These are phyloP conservation scores for Gossypium lobatum DNA, from an alignment of 441 rosid species.

Conservation along the genomic window DNA sequence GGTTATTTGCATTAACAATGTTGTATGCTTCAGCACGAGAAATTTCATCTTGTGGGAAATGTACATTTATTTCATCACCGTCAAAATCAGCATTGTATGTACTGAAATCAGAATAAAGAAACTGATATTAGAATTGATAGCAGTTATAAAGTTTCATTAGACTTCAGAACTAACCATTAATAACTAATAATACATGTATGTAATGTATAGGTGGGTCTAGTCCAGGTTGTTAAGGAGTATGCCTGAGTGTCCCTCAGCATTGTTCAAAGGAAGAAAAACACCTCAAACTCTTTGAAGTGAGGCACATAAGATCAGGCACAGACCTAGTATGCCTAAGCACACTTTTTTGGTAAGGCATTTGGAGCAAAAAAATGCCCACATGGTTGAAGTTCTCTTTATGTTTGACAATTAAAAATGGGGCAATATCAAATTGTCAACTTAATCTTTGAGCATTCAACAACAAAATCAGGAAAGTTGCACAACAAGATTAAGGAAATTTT, in stretches of 20 bases:
- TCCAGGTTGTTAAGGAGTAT: neutral
- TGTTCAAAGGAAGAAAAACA: neutral
- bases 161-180: neutral
- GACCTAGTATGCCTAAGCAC: neutral
- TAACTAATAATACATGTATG: neutral
- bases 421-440: neutral
- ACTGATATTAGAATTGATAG: neutral
- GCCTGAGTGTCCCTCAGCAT: neutral
- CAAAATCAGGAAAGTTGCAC: neutral
- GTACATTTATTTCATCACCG: constrained; percentile 99
- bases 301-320: neutral
- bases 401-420: neutral
- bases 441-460: neutral
- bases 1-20: constrained; percentile 97
- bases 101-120: constrained; percentile 33
- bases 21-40: constrained; percentile 99
- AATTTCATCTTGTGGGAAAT: constrained; percentile 99
- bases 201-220: neutral
- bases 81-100: constrained; percentile 99
- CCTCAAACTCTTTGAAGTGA: neutral
- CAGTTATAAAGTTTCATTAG: neutral
- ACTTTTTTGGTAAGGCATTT: neutral
- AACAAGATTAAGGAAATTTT: neutral
- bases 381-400: neutral
- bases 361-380: neutral